Base-by-base conservation (phyloP, 129 eudicot species). In the Saussurea involucrata region DNA sequence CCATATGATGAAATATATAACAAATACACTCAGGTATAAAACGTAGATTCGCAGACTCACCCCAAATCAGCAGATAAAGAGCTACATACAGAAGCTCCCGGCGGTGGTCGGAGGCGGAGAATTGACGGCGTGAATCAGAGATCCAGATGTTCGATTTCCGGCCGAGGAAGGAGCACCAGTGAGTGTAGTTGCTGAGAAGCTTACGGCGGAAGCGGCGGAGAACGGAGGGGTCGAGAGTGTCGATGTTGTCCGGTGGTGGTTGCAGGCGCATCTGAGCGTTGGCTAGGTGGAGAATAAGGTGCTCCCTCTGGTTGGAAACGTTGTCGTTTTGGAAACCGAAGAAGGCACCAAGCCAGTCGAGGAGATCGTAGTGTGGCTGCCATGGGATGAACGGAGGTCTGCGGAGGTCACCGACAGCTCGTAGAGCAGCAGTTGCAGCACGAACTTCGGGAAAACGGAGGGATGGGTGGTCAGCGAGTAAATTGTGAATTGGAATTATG, bases 361-460 rank as follows among this genome's bases (percentile, higher is more conserved):
- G 83, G 33, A 90, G 85, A 86, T 93, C 97, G 87, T 71, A 85
- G 79, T 87, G 88, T 5, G 87, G 77, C 6, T 15, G 77, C 95
- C 92, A 93, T 81, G 84, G 83, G 32, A 80, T 22, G 82, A 83
- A 90, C 0, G 97, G 98, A 0, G 98, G 98, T 3, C 72, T 68
- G 2, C 94, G 94, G 80, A 95, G 94, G 86, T 95, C 96, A 0
- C 88, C 92, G 13, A 91, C 90, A 63, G 93, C 61, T 1, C 86
- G 90, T 0, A 95, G 80, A 0, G 98, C 94, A 10, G 97, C 89
- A 13, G 92, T 81, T 68, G 98, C 97, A 36, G 98, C 98, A 24
- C 98, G 96, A 3, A 91, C 92, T 80, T 95, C 98, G 0, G 98
- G 98, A 77, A 78, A 95, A 5, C 96, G 92, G 83, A 86, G 95